Conservation (phyloP, 2,329 filamentous ascomycete species). For the Fusarium virguliforme region DNA sequence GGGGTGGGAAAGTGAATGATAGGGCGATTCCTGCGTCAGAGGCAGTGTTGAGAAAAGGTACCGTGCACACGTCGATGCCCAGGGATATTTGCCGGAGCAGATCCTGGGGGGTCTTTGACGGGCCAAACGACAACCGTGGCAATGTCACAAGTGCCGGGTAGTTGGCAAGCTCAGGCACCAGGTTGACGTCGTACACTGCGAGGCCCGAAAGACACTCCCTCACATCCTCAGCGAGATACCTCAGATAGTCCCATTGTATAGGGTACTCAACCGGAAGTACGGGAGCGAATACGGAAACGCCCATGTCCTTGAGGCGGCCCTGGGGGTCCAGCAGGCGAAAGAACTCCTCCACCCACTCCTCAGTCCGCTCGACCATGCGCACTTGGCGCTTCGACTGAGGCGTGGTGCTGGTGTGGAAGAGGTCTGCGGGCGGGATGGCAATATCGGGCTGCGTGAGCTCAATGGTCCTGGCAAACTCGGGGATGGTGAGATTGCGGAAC, state of each 20-base stretch:
- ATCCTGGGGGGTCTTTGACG: constrained; percentile 80
- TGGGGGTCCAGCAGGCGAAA: constrained; percentile 60
- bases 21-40: constrained; percentile 92
- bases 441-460: constrained; percentile 83
- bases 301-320: constrained; percentile 49
- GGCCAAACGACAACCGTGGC: constrained; percentile 82
- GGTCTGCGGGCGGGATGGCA: constrained; percentile 83
- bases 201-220: constrained; percentile 74
- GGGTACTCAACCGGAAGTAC: constrained; percentile 83
- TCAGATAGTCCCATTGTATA: constrained; percentile 85
- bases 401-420: constrained; percentile 64
- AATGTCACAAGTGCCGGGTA: constrained; percentile 71
- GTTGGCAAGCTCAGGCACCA: constrained; percentile 76
- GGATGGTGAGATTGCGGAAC: constrained; percentile 79
- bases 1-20: constrained; percentile 80
- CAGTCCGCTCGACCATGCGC: constrained; percentile 89
- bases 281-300: constrained; percentile 71
- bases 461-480: constrained; percentile 78
- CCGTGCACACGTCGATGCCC: constrained; percentile 84
- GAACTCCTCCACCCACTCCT: constrained; percentile 83
- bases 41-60: constrained; percentile 80
- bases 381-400: constrained; percentile 80
- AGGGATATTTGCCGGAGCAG: constrained; percentile 82
- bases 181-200: constrained; percentile 82
- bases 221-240: constrained; percentile 77